These are phyloP conservation scores for Persicaria tinctoria DNA, from an alignment of 148 eudicot genomes.

Conservation along the genomic window DNA sequence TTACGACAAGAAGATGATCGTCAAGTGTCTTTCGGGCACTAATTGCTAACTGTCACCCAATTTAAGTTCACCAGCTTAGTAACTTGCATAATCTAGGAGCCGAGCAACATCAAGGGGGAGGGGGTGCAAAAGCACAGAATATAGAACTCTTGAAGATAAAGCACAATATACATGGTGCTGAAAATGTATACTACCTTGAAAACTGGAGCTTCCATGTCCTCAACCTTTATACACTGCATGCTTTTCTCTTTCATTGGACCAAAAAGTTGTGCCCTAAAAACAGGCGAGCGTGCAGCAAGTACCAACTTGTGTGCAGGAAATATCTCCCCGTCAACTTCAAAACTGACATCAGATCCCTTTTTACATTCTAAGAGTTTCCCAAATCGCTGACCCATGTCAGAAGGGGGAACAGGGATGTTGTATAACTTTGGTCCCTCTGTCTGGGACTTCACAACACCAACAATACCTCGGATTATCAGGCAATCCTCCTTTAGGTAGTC, in stretches of 20 bases:
- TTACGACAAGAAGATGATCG: neutral
- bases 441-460: conserved; percentile 39
- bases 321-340: conserved; percentile 51
- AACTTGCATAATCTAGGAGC: neutral
- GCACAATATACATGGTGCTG: neutral
- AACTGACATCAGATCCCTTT: conserved; percentile 33
- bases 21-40: neutral
- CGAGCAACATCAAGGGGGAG: neutral
- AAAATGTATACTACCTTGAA: conserved; percentile 34
- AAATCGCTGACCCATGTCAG: conserved; percentile 44
- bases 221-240: conserved; percentile 39
- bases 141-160: neutral
- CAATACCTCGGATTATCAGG: conserved; percentile 34
- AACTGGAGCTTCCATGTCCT: conserved; percentile 53
- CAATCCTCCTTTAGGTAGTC: conserved; percentile 51
- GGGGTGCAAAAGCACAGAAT: neutral
- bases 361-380: conserved; percentile 40
- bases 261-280: conserved; percentile 50
- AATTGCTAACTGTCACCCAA: neutral
- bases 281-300: conserved; percentile 57
- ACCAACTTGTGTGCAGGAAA: conserved; percentile 47
- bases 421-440: conserved; percentile 39
- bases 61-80: neutral
- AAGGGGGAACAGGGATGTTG: conserved; percentile 30
- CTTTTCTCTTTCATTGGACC: conserved; percentile 54